Evolutionary conservation across 2,329 filamentous ascomycete species (phyloP), one percentile per base, ranked within the genome.

Genomic region (Verruconis gallopava): DNA sequence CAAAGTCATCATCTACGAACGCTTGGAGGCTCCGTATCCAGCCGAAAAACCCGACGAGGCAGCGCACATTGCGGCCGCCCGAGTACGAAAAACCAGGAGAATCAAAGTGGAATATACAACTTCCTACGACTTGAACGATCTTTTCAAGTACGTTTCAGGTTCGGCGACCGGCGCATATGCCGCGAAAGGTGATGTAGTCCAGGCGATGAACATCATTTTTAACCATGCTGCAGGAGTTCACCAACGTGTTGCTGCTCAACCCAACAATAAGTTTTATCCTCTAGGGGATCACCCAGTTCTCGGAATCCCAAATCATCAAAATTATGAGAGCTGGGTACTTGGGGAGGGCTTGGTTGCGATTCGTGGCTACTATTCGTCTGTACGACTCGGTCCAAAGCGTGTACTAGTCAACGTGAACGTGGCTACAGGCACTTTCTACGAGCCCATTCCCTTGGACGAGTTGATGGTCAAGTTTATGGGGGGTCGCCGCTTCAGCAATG

Each of bases 331-430:
- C 1, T 51, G 53, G 3, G 51, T 63, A 21, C 62, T 80, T 2
- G 65, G 64, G 2, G 60, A 53, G 9, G 73, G 73, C 1, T 58
- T 81, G 0, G 61, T 71, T 37, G 74, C 74, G 1, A 54, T 77
- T 3, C 66, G 75, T 33, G 77, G 77, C 0, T 81, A 73, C 55
- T 79, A 72, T 51, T 63, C 73, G 9, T 79, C 73, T 50, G 70
- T 76, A 21, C 71, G 77, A 4, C 67, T 72, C 2, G 69, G 73
- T 2, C 71, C 73, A 12, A 67, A 66, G 30, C 65, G 75, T 3
- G 59, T 80, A 3, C 52, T 81, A 1, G 54, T 80, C 11, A 81
- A 81, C 44, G 60, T 80, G 3, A 77, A 81, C 44, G 73, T 79
- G 19, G 72, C 72, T 5, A 70, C 71, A 35, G 64, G 67, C 2